These are phyloP conservation scores for Spongospora subterranea DNA, from an alignment of 208 protist genomes.

Conservation along the genomic window DNA sequence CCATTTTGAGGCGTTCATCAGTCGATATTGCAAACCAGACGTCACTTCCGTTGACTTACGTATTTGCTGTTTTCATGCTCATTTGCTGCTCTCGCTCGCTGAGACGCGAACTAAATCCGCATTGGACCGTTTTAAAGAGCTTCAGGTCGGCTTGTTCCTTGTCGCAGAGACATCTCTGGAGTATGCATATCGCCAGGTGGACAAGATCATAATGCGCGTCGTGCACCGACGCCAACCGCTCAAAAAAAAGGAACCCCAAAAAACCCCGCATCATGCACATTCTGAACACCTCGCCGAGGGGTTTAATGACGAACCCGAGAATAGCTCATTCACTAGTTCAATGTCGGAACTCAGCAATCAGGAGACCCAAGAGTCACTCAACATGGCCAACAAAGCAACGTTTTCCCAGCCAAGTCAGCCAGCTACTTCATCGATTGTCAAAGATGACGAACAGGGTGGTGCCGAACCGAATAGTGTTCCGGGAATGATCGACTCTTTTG, in stretches of 20 bases:
- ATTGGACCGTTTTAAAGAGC: neutral
- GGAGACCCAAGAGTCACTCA: neutral
- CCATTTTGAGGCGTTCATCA: neutral
- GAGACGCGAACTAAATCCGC: neutral
- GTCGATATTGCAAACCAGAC: neutral
- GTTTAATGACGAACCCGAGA: neutral
- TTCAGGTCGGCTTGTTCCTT: conserved; percentile 39
- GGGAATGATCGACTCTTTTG: neutral
- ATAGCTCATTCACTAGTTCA: no score
- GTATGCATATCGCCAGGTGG: neutral
- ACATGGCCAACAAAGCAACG: neutral
- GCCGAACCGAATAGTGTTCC: neutral
- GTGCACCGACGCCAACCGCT: neutral
- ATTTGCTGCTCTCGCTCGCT: conserved; percentile 25
- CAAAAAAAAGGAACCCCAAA: neutral
- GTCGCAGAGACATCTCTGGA: neutral
- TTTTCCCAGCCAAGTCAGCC: neutral
- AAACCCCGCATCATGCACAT: neutral
- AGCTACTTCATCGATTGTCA: neutral
- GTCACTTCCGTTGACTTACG: neutral
- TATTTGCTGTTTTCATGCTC: neutral
- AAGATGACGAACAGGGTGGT: neutral
- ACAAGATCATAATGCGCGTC: neutral
- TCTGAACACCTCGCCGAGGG: neutral
- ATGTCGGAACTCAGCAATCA: neutral